Conservation (phyloP, 2,329 filamentous ascomycete genomes). For the Fusarium coicis region DNA sequence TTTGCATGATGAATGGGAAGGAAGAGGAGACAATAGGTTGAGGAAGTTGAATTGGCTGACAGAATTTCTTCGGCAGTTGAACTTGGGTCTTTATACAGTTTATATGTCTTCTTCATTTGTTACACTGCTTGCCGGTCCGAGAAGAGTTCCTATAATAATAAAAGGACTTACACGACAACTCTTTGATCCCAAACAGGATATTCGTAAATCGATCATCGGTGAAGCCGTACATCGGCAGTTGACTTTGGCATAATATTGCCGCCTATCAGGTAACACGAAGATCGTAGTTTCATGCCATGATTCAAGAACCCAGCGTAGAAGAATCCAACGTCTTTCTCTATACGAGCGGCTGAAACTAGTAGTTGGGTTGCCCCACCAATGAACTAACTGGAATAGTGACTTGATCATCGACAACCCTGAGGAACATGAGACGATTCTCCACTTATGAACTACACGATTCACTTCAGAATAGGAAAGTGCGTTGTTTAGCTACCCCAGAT, state of each 20-base stretch:
- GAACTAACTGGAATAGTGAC: not conserved
- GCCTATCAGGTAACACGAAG: not conserved
- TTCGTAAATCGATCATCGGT: not conserved
- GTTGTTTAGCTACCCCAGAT: not conserved
- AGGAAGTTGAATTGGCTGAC: not conserved
- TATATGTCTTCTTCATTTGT: not conserved
- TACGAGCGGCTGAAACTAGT: not conserved
- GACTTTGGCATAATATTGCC: not conserved
- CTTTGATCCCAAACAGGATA: not conserved
- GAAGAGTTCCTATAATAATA: not conserved
- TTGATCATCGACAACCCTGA: not conserved
- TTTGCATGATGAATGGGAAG: not conserved
- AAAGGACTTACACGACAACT: too few species aligned
- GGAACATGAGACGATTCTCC: not conserved
- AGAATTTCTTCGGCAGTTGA: rapidly evolving
- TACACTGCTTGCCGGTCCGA: not conserved
- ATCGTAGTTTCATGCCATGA: not conserved
- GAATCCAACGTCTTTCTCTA: not conserved
- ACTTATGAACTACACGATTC: not conserved
- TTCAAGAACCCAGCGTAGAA: not conserved
- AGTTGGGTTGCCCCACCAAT: not conserved
- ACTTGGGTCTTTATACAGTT: not conserved
- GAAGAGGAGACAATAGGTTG: not conserved
- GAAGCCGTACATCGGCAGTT: not conserved
- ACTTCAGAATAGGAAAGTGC: not conserved